Base-by-base conservation (phyloP, 352 stramenopile genomes). In the Phytophthora cryptogea region DNA sequence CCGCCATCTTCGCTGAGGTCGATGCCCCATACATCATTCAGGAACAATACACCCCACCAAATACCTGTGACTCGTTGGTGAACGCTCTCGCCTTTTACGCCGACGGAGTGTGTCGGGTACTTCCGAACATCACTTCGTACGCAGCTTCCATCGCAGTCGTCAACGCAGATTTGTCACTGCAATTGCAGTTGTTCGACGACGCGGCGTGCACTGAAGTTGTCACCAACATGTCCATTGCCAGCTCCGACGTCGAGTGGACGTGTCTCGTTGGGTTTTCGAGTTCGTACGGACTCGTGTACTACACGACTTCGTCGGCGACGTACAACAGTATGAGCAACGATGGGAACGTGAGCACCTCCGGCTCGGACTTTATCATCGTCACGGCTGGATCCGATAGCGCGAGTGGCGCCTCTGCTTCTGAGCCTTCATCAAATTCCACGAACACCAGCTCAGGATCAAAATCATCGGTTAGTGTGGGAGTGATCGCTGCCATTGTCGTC, bases 71-170 rank as follows among this genome's bases (percentile, higher is more conserved):
- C 35, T 49, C 37, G 0, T 63, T 63, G 32, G 28, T 47, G n/a
- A 55, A 55, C n/a, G 44, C 35, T 4, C 44, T 58, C 3, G 44
- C 59, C 20, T 67, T 67, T 39, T 67, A 67, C 27, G 59, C 59
- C 3, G 52, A 67, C 26, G 59, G 59, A 30, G 3, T 54, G 16
- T 67, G 59, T 58, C 27, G 59, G 23, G 31, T 32, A 8, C 44
- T 67, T 31, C 59, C 59, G 1, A 63, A 67, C 13, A 36, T 43
- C 17, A 48, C 59, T 5, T 51, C 23, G 8, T 67, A 67, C 14
- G 31, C 36, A 2, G 58, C 52, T n/a, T 54, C 45, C 5, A 44
- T 67, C 9, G 52, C 59, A 8, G 17, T 30, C 8, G 59, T 67
- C 0, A 32, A 56, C 4, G 5, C 33, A 2, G 40, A 67, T 20